Evolutionary conservation across 495 filamentous ascomycete genomes (phyloP).

Genomic region (Cairneyella variabilis): DNA sequence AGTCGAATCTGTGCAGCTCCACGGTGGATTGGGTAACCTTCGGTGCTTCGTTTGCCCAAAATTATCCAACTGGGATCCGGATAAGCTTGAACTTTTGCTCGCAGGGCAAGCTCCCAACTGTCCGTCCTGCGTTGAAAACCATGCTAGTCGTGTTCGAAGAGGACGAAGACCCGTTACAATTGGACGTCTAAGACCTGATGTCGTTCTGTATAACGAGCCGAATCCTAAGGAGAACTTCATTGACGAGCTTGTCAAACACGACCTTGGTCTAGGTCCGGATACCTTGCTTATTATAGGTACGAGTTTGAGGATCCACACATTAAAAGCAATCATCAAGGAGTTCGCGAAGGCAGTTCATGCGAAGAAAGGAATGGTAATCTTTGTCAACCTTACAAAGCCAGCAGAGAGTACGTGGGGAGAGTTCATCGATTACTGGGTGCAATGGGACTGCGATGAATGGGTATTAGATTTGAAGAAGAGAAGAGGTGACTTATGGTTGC

Average conservation of each 20-base stretch:
- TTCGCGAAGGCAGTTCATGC: slow-evolving; percentile 68
- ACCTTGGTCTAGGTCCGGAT: slow-evolving; percentile 57
- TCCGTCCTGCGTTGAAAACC: slow-evolving; percentile 51
- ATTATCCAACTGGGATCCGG: slow-evolving; percentile 53
- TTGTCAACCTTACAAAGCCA: slow-evolving; percentile 66
- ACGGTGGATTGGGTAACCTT: slow-evolving; percentile 57
- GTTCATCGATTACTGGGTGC: slow-evolving; percentile 63
- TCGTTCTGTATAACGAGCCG: slow-evolving; percentile 69
- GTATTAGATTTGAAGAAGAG: slow-evolving; percentile 53
- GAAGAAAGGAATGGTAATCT: slow-evolving; percentile 59
- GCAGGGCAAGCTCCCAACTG: slow-evolving; percentile 60
- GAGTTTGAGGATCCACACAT: slow-evolving; percentile 63
- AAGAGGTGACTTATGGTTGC: slow-evolving; percentile 53
- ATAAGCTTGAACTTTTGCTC: slow-evolving; percentile 43
- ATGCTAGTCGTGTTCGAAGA: slow-evolving; percentile 50
- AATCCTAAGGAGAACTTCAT: slow-evolving; percentile 63
- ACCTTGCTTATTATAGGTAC: slow-evolving; percentile 65
- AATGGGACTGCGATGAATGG: slow-evolving; percentile 72
- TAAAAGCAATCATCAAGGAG: slow-evolving; percentile 63
- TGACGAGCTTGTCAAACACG: slow-evolving; percentile 56
- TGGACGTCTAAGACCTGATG: slow-evolving; percentile 61
- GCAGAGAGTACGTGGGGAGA: slow-evolving; percentile 65
- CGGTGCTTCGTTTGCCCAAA: slow-evolving; percentile 60
- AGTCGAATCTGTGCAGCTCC: slow-evolving; percentile 62
- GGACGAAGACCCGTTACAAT: slow-evolving; percentile 61